A percentile compares a stretch with the other conserved stretches of the same genome.
Evolutionary conservation across 106 monocot species (phyloP).

Genomic region (Triglochin maritima): DNA sequence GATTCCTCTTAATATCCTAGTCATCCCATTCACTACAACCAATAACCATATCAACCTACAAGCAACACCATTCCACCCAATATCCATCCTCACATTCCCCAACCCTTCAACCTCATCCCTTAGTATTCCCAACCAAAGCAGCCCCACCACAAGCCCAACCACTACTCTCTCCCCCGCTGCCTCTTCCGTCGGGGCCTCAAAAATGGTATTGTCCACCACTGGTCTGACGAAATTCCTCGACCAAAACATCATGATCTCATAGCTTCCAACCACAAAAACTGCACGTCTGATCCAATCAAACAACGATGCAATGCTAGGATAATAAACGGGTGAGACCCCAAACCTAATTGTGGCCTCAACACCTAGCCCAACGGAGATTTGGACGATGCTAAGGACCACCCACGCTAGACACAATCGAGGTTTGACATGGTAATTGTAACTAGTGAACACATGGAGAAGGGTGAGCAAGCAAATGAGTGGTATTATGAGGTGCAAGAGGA

Average conservation of each 20-base stretch:
- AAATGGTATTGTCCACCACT: conserved; percentile 8
- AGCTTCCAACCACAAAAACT: neutral
- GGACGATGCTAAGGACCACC: neutral
- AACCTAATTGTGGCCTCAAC: neutral
- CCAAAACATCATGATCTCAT: conserved; percentile 8
- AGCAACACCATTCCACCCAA: neutral
- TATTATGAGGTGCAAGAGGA: neutral
- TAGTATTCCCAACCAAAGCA: neutral
- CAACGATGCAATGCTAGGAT: too few species aligned
- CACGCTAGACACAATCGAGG: neutral
- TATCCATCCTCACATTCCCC: neutral
- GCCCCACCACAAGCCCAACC: neutral
- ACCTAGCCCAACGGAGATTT: conserved; percentile 1
- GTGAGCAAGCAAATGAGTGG: neutral
- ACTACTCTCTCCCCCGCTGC: neutral
- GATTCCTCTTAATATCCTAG: neutral
- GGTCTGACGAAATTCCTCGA: neutral
- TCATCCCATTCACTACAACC: neutral
- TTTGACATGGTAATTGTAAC: neutral
- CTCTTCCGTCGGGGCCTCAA: neutral
- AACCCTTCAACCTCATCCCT: conserved; percentile 1
- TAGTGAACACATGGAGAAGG: neutral
- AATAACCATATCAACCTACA: neutral
- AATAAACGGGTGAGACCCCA: neutral
- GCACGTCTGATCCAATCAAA: neutral